Conservation (phyloP, 2,329 filamentous ascomycete genomes). For the Colletotrichum eleusines region DNA sequence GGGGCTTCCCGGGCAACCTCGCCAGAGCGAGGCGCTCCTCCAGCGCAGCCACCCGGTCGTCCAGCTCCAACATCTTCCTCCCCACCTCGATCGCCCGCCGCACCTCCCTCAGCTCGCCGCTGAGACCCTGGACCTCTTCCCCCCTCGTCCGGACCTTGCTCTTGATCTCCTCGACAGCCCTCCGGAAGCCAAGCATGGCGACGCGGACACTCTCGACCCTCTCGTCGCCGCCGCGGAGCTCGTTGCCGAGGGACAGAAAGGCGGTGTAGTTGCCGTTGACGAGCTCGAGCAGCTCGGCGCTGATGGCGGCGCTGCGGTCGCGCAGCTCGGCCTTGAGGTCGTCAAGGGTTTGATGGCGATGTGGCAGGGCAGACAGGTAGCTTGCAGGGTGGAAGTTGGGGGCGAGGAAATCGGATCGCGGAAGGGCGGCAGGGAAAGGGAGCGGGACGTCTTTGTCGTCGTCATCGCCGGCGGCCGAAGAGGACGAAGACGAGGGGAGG, state of each 20-base stretch:
- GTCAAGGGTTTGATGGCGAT: conserved; percentile 95
- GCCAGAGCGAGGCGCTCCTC: conserved; percentile 73
- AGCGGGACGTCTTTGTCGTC: conserved; percentile 75
- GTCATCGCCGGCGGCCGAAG: conserved; percentile 51
- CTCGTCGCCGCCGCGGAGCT: conserved; percentile 89
- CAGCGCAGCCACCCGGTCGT: conserved; percentile 71
- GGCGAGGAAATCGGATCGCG: conserved; percentile 84
- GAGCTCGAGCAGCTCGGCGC: conserved; percentile 89
- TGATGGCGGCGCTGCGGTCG: conserved; percentile 81
- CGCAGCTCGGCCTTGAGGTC: conserved; percentile 90
- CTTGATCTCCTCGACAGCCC: conserved; percentile 83
- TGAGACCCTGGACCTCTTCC: conserved; percentile 70
- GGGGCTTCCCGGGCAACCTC: conserved; percentile 48
- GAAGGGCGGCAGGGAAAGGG: conserved; percentile 88
- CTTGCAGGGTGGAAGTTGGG: conserved; percentile 81
- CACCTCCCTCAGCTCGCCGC: conserved; percentile 76
- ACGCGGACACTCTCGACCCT: conserved; percentile 91
- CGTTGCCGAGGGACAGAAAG: conserved; percentile 85
- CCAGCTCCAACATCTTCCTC: conserved; percentile 74
- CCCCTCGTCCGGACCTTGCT: conserved; percentile 73
- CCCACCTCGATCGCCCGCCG: conserved; percentile 72
- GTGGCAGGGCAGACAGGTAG: conserved; percentile 84
- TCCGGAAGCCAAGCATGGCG: conserved; percentile 84
- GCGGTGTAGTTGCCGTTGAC: conserved; percentile 96
- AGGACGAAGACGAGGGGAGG: conserved; percentile 56